Evolutionary conservation across 257 asterid genomes (phyloP), one percentile per base, ranked within the genome.

Genomic region (Jacaranda copaia): DNA sequence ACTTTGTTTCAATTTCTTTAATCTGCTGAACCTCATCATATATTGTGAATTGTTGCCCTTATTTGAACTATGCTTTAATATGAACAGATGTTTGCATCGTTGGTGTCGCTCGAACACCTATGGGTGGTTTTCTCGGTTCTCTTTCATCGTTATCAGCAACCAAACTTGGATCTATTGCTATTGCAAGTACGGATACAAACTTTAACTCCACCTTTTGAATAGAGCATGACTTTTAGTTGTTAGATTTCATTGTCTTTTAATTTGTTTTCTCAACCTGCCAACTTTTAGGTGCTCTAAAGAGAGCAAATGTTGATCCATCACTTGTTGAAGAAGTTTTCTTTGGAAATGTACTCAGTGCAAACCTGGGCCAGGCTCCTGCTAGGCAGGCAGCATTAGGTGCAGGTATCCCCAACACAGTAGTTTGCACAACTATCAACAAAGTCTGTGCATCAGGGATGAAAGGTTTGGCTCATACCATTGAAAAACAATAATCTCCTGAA

Each of bases 401-500:
- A 35, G 93, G 96, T 68, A 84, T 90, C 48, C 87, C 91, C 8
- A 80, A 87, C 75, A 72, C 91, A 12, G 91, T 90, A 40, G 40
- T 87, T 77, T 90, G 93, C 73, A 90, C 96, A 0, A 84, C 93
- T 13, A 68, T 90, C 66, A 90, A 90, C 85, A 90, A 90, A 85
- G 96, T 90, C n/a, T 90, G 96, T 77, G 93, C 96, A n/a, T 88
- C 96, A n/a, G 93, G 91, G 65, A 85, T 90, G 91, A 90, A 90
- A 90, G 93, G 96, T 85, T 42, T 35, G 81, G 56, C 42, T 13
- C 68, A 39, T 40, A 12, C 77, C 63, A 36, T 19, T 9, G 11
- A 16, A 56, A 63, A 76, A 49, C 11, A 5, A 18, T 65, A 15
- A 49, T 81, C 15, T 9, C 10, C 42, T 18, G 61, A 45, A 10